Evolutionary conservation across 768 basidiomycete genomes (phyloP).

Genomic region (Galerina sulciceps): DNA sequence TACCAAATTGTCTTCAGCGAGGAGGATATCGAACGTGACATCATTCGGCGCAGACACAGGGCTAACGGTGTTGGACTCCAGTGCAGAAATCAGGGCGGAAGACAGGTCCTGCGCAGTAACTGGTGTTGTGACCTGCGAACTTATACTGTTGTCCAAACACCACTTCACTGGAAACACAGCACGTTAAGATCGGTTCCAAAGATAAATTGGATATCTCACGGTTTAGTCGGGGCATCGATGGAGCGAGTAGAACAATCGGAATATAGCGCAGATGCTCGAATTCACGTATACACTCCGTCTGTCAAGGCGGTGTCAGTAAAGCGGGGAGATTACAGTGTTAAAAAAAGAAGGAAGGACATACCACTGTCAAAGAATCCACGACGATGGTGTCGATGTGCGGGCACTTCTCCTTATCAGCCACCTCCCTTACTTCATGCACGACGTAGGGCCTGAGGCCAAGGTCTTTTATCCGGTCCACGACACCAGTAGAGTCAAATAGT

Average conservation of each 20-base stretch:
- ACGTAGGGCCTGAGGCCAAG: conserved; percentile 80
- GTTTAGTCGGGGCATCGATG: conserved; percentile 75
- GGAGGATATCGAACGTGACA: conserved; percentile 86
- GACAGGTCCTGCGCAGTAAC: conserved; percentile 87
- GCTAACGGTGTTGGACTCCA: conserved; percentile 93
- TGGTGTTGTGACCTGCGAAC: conserved; percentile 92
- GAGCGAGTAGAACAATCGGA: conserved; percentile 89
- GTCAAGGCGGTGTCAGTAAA: background rate
- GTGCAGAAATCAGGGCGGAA: conserved; percentile 89
- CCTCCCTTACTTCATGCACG: conserved; percentile 78
- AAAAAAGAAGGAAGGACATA: conserved; percentile 42
- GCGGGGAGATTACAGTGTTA: conserved; percentile 1
- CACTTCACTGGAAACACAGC: conserved; percentile 72
- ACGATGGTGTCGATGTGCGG: conserved; percentile 96
- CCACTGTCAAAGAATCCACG: conserved; percentile 85
- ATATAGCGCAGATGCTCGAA: conserved; percentile 96
- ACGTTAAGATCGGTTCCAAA: background rate
- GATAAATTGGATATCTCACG: conserved; percentile 46
- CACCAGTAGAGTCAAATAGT: conserved; percentile 71
- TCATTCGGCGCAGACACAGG: conserved; percentile 87
- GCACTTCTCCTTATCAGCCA: conserved; percentile 78
- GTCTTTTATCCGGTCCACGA: conserved; percentile 76
- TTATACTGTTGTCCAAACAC: conserved; percentile 96
- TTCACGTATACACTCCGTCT: conserved; percentile 92
- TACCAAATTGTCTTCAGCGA: conserved; percentile 96